Evolutionary conservation across 331 rosid species (phyloP), one percentile per base, ranked within the genome.

Genomic region (Quercus lobata): DNA sequence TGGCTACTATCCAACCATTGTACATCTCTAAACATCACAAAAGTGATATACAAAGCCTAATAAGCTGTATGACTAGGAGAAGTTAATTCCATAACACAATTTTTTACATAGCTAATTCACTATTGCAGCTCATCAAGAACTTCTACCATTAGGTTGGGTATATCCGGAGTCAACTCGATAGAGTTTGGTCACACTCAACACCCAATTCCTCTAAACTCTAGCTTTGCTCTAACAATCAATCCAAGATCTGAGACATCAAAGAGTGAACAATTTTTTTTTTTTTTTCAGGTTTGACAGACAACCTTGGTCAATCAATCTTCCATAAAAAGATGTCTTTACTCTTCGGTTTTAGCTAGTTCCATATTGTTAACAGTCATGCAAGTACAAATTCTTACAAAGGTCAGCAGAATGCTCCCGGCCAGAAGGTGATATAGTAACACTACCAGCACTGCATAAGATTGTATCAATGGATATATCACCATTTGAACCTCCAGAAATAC

Each of bases 371-470:
- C 24, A 30, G 44, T 17, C 6, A 32, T 32, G 35, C 35, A 32
- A 32, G 35, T 32, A 32, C 35, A 32, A 32, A 32, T 1, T 32
- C 35, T 32, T 32, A 32, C 35, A 6, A 32, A 94, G 89, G 84
- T 94, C 98, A 22, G 97, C n/a, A 92, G 89, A 85, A 94, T 81
- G 57, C 77, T 73, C 77, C 97, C 97, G 3, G 11, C 11, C 12
- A 32, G 96, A 86, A 1, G 97, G 97, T 63, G 98, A 94, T 71
- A 94, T 22, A 22, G 24, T 22, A 22, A 22, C 24, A 22, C 24
- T 22, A 22, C 24, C 24, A 18, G 97, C 97, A 27, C 92, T 84
- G 25, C 97, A 94, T 75, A 90, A 94, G 74, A 94, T 89, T 81
- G 92, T 87, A 78, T 94, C 94, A 2, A 92, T 90, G 65, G 77